phyloP scores from a whole-genome alignment of 1,284 basidiomycete genomes.

The Pterulicium gracile region DNA sequence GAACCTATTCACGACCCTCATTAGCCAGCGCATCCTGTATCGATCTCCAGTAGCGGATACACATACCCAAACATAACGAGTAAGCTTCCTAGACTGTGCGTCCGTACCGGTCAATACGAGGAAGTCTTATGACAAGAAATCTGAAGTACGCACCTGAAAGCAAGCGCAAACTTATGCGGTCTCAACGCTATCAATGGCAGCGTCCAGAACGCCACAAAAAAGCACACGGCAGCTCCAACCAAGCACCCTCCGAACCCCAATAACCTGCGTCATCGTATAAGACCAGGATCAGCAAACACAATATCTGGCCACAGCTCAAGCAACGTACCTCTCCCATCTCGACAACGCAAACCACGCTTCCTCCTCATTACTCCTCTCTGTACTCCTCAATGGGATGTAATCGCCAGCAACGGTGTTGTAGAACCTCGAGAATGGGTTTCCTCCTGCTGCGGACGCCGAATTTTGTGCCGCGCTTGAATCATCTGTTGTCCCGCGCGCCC shows the following conservation, averaged over 20 bases:
- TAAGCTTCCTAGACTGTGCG: constrained; percentile 63
- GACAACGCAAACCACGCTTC: constrained; percentile 93
- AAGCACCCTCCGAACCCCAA: constrained; percentile 92
- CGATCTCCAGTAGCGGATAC: constrained; percentile 15
- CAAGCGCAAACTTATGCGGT: constrained; percentile 81
- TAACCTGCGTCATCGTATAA: constrained; percentile 36
- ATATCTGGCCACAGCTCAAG: neutral
- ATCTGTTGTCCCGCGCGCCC: constrained; percentile 69
- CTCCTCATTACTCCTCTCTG: constrained; percentile 84
- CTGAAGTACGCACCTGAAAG: constrained; percentile 58
- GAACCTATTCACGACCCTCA: constrained; percentile 60
- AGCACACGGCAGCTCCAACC: constrained; percentile 87
- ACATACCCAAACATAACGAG: constrained; percentile 82
- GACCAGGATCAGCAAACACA: neutral
- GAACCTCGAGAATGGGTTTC: constrained; percentile 61
- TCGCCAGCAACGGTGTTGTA: constrained; percentile 67
- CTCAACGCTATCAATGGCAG: constrained; percentile 77
- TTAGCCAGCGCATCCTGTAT: no score
- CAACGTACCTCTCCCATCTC: constrained; percentile 72
- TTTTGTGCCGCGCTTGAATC: constrained; percentile 46
- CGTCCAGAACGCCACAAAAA: constrained; percentile 90
- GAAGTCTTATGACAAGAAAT: no score
- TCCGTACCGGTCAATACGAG: no score
- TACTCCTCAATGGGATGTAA: constrained; percentile 84
- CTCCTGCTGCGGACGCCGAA: constrained; percentile 19